Evolutionary conservation across 306 rosid genomes (phyloP).

Genomic region (Dicorynia guianensis): DNA sequence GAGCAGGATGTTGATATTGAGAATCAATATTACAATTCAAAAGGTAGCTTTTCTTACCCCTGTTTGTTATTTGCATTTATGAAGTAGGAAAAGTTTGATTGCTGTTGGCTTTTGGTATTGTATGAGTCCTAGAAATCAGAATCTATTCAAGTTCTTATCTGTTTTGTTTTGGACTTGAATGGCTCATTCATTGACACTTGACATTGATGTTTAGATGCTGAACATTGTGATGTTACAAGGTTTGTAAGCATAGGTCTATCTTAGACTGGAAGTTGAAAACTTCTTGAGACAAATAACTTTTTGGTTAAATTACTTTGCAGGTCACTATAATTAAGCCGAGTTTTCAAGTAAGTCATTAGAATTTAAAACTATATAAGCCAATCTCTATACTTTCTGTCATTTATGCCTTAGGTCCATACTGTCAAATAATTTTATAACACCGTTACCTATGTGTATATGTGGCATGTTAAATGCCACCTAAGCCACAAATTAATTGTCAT

Average conservation of each 20-base stretch:
- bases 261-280: too few species aligned
- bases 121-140: background rate
- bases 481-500: too few species aligned
- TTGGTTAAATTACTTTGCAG: too few species aligned
- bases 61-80: conserved; percentile 16
- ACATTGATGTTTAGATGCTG: background rate
- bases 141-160: background rate
- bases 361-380: too few species aligned
- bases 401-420: too few species aligned
- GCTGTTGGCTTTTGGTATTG: conserved; percentile 9
- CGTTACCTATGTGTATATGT: too few species aligned
- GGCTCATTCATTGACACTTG: background rate
- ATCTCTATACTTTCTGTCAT: too few species aligned
- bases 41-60: conserved; percentile 50
- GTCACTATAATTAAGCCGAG: too few species aligned
- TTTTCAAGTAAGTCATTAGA: too few species aligned
- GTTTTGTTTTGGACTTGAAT: background rate
- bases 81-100: conserved; percentile 23
- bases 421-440: too few species aligned
- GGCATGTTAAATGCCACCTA: too few species aligned
- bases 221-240: background rate
- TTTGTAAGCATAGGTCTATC: background rate
- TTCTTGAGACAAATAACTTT: too few species aligned
- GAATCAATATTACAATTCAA: conserved; percentile 96
- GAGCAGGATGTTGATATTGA: conserved; percentile 99